Evolutionary conservation across 805 yeast genomes (phyloP), one percentile per base, ranked within the genome.

Genomic region (Debaryomyces castellii): DNA sequence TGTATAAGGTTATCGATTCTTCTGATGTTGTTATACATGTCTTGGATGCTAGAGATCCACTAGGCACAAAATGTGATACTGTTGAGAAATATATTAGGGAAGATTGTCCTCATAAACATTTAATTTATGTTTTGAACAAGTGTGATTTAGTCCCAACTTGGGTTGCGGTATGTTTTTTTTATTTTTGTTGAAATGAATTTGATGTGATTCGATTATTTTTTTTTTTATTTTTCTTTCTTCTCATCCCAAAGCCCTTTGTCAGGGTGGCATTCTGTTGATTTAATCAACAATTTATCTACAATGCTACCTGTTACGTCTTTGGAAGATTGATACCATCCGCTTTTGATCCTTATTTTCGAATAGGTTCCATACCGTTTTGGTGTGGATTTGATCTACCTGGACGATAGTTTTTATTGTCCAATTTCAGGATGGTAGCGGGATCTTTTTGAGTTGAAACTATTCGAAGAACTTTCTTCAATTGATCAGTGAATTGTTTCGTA

Each of bases 61-160:
- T 90, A 53, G 99, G 99, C 44, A 92, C 99, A 8, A 81, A 98
- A 57, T 92, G 99, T 77, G 84, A 78, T 57, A 80, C 95, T 2
- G 97, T 92, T 45, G 97, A 94, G 67, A 90, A 89, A 60, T 91
- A 89, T 64, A 89, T 92, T 65, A 82, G 79, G 57, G 92, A 88
- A 54, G 99, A 92, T 71, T 90, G 96, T 62, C 89, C 98, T 11
- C 99, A 94, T 65, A 92, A 92, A 71, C 99, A 94, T 76, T 77
- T 92, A 73, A 86, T 92, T 55, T 91, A 86, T 64, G 96, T 94
- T 46, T 74, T 92, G 70, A 92, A 92, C 80, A 92, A 92, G 78
- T 91, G 97, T 80, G 99, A 92, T 76, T 82, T 92, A 61, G 97
- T 92, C 43, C 99, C 99, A 52, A 92, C 97, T 39, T 92, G 98